Conservation (phyloP, 805 yeast species). For the Candida boidinii region DNA sequence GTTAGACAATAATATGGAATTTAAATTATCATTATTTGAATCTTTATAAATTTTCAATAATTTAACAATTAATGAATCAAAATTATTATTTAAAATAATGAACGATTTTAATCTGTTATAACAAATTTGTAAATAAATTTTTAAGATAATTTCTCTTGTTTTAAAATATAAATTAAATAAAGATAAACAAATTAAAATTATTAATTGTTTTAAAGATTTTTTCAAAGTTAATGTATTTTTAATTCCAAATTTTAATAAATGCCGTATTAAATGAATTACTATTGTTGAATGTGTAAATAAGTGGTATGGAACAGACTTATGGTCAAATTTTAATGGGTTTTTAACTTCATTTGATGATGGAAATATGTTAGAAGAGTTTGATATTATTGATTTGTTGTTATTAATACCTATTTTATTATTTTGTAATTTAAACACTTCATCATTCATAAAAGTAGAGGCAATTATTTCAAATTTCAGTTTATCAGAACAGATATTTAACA, state of each 20-base stretch:
- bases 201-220: constrained; percentile 3
- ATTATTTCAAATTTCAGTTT: constrained; percentile 19
- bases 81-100: constrained; percentile 6
- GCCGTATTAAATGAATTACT: constrained; percentile 10
- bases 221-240: constrained; percentile 2
- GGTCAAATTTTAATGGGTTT: neutral
- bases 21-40: constrained; percentile 6
- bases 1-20: constrained; percentile 4
- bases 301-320: constrained; percentile 14
- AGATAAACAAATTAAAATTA: constrained; percentile 8
- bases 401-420: neutral
- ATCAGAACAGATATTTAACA: constrained; percentile 9
- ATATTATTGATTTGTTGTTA: constrained; percentile 1
- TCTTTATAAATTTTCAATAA: constrained; percentile 7
- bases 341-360: neutral
- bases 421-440: constrained; percentile 3
- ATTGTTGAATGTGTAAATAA: constrained; percentile 12
- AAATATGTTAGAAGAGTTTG: constrained; percentile 2
- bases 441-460: constrained; percentile 14
- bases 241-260: constrained; percentile 10
- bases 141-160: constrained; percentile 11
- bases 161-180: constrained; percentile 10
- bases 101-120: constrained; percentile 11
- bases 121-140: constrained; percentile 10
- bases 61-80: constrained; percentile 8